A percentile compares a stretch with the other conserved stretches of the same genome.
Conservation (phyloP, 345 rosid species). For the Eutrema yunnanense region DNA sequence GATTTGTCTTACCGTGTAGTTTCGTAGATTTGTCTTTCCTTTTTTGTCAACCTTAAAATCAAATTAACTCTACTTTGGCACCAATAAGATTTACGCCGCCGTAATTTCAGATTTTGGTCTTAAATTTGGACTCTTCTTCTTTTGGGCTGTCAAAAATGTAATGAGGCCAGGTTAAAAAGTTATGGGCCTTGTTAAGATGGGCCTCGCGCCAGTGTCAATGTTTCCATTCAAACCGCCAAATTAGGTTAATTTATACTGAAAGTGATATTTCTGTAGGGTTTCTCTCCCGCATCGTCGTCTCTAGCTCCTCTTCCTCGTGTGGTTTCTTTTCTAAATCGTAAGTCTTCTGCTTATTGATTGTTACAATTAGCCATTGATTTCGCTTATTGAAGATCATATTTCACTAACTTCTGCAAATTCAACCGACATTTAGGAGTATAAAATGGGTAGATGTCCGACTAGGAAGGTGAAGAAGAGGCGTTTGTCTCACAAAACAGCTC, state of each 20-base stretch:
- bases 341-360: not conserved
- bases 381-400: not conserved
- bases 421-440: not conserved
- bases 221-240: not conserved
- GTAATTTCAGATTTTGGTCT: not conserved
- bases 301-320: not conserved
- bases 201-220: not conserved
- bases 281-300: constrained; percentile 16
- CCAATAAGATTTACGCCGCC: too few species aligned
- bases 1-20: too few species aligned
- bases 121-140: not conserved
- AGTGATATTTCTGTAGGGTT: not conserved
- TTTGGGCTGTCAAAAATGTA: not conserved
- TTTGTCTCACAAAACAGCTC: constrained; percentile 83
- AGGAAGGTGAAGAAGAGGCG: constrained; percentile 96
- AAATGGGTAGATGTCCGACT: constrained; percentile 69
- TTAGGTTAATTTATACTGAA: constrained; percentile 6
- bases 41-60: too few species aligned
- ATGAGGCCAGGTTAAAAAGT: not conserved
- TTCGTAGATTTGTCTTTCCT: too few species aligned
- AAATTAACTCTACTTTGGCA: too few species aligned
- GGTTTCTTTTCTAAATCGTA: constrained; percentile 15
- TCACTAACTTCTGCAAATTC: not conserved
- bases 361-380: not conserved
- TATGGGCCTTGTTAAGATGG: not conserved